Conservation (phyloP, 1,284 basidiomycete genomes). For the Ustilago xerochloae region DNA sequence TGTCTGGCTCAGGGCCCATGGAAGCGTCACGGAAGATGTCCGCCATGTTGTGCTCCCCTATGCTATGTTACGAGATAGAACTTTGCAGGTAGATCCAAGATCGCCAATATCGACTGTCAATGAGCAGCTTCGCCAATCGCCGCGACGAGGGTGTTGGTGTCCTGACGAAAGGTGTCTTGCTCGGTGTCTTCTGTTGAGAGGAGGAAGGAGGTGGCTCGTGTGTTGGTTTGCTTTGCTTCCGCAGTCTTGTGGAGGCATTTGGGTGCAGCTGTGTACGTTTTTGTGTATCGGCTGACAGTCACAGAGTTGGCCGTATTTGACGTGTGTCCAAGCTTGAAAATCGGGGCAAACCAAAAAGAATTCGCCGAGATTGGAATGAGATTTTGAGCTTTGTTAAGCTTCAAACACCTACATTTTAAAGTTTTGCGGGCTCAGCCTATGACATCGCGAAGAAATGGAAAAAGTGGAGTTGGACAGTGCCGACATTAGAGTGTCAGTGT, state of each 20-base stretch:
- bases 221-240: neutral
- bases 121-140: no score
- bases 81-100: no score
- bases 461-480: constrained; percentile 3
- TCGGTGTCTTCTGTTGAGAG: neutral
- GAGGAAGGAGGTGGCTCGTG: constrained; percentile 1
- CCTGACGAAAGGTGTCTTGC: neutral
- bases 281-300: neutral
- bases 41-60: constrained; percentile 5
- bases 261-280: neutral
- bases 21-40: constrained; percentile 23
- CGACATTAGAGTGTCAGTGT: neutral
- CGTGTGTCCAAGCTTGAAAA: neutral
- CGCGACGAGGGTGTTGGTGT: no score
- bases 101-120: no score
- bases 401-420: neutral
- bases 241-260: constrained; percentile 2
- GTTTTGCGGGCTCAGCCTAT: neutral
- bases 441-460: neutral
- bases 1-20: constrained; percentile 27
- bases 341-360: neutral
- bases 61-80: no score
- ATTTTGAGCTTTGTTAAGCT: neutral
- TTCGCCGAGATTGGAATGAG: constrained; percentile 9
- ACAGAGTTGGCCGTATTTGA: constrained; percentile 8